Conservation (phyloP, 352 stramenopile genomes). For the Globisporangium paroecandrum region DNA sequence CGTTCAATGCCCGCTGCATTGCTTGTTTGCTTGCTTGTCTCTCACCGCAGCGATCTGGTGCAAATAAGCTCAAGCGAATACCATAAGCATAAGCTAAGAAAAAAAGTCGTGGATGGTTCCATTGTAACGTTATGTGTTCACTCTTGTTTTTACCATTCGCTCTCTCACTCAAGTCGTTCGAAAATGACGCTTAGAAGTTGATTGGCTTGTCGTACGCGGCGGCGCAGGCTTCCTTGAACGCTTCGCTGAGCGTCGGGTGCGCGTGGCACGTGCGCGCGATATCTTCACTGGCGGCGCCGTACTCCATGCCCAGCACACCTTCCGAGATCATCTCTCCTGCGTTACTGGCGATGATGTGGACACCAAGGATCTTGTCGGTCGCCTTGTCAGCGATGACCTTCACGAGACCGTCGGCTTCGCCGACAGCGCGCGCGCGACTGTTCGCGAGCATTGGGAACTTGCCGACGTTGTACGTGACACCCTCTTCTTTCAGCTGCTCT, state of each 20-base stretch:
- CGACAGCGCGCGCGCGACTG: constrained; percentile 93
- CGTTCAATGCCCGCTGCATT: background rate
- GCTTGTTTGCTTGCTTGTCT: background rate
- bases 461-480: constrained; percentile 95
- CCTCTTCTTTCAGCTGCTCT: constrained; percentile 96
- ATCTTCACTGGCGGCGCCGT: constrained; percentile 97
- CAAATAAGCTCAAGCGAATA: too few relatives aligned
- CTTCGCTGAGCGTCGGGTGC: constrained; percentile 97
- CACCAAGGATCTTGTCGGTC: constrained; percentile 97
- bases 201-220: constrained; percentile 98
- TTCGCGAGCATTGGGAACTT: constrained; percentile 99
- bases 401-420: constrained; percentile 94
- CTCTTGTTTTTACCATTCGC: background rate
- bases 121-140: background rate
- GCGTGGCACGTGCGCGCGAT: constrained; percentile 98
- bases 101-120: background rate
- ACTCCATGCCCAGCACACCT: constrained; percentile 98
- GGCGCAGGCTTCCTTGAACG: constrained; percentile 99
- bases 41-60: too few relatives aligned
- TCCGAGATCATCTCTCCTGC: constrained; percentile 99
- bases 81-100: background rate
- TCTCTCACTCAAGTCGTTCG: background rate
- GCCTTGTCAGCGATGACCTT: constrained; percentile 98
- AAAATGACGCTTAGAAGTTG: constrained; percentile 93
- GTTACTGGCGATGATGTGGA: constrained; percentile 99